Conservation (phyloP, 768 basidiomycete species). For the Boletellus sp. region DNA sequence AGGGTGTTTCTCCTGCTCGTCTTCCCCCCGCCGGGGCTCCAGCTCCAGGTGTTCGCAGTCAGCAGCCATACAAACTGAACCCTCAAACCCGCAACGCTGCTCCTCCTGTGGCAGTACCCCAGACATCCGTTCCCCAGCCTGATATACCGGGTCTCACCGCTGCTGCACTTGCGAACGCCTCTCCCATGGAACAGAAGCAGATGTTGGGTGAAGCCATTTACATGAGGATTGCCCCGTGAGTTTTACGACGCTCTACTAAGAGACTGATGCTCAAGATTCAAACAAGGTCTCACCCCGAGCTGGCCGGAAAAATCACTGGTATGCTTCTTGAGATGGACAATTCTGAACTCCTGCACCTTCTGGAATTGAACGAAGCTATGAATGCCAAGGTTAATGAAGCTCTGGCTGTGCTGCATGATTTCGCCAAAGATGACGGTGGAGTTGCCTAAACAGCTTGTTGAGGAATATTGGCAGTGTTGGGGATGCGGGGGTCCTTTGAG, state of each 20-base stretch:
- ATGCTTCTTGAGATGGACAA: constrained; percentile 99
- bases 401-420: constrained; percentile 83
- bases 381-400: constrained; percentile 91
- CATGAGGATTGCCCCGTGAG: constrained; percentile 81
- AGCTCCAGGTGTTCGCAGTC: constrained; percentile 37
- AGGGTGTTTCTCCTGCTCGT: constrained; percentile 41
- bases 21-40: constrained; percentile 44
- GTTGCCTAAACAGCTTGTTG: constrained; percentile 1
- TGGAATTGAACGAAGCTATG: constrained; percentile 81
- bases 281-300: constrained; percentile 74
- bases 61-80: constrained; percentile 31
- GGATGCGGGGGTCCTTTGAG: constrained; percentile 32
- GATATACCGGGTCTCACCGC: constrained; percentile 59
- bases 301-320: constrained; percentile 98
- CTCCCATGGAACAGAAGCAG: constrained; percentile 92
- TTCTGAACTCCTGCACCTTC: constrained; percentile 81
- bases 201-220: constrained; percentile 97
- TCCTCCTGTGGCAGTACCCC: constrained; percentile 30
- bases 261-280: constrained; percentile 8
- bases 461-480: constrained; percentile 2
- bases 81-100: constrained; percentile 36
- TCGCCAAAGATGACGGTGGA: constrained; percentile 44
- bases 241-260: constrained; percentile 2
- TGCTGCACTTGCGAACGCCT: constrained; percentile 54
- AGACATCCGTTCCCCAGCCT: constrained; percentile 42